Base-by-base conservation (phyloP, 257 asterid genomes). In the Solanum neorickii region DNA sequence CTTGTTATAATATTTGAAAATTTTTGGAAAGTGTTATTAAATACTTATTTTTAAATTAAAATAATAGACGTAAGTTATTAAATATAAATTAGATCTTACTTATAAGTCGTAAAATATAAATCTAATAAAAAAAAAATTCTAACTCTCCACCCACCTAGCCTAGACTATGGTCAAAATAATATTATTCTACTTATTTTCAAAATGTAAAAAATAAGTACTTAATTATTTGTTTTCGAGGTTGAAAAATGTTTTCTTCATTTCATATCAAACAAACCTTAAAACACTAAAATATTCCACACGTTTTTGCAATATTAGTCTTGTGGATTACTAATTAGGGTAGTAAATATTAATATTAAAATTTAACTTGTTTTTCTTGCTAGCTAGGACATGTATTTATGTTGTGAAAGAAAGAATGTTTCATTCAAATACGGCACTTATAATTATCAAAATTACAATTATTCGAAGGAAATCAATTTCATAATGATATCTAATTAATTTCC, bases 271-370 rank as follows among this genome's bases (percentile, higher is more conserved):
- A 37, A 56, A n/a, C 14, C 33, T 18, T 42, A 14, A 39, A 80
- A 29, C 44, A 16, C 2, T 29, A 18, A 37, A 37, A 49, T 49
- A 47, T 82, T 82, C 85, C 69, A 47, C 85, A 29, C 85, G 85
- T 80, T 80, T 78, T 47, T 80, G 85, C 85, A 47, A 29, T 47
- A 49, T 29, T 80, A 27, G 44, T 80, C 44, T 80, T 80, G 85
- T 80, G 44, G 18, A 80, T 80, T 49, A 47, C 46, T 5, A 49
- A 18, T 29, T 5, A 2, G 10, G 66, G 27, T 47, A 27, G 44
- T 29, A 25, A 16, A 80, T 46, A 29, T 82, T 49, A 41, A 68
- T 82, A 82, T 29, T 82, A 42, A 82, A 49, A 74, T 27, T 27
- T 82, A 69, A 49, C 85, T 82, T 82, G 44, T 49, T 82, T 47